These are phyloP conservation scores for Galerina sulciceps DNA, from an alignment of 768 basidiomycete genomes.

Conservation along the genomic window DNA sequence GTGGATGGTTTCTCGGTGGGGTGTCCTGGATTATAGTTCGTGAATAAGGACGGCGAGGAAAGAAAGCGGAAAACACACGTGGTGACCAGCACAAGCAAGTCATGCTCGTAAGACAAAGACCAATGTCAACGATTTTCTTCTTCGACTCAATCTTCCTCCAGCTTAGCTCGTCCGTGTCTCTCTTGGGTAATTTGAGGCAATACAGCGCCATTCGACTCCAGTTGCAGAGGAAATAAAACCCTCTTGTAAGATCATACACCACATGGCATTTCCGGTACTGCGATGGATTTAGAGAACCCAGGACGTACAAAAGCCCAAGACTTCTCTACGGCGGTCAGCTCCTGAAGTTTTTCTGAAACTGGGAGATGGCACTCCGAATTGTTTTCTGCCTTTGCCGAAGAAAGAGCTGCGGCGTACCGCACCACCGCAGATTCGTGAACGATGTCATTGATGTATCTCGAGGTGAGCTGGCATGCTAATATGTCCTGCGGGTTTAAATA, in stretches of 20 bases:
- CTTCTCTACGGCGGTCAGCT: background rate
- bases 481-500: background rate
- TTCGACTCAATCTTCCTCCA: slow-evolving; percentile 35
- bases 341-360: background rate
- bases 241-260: slow-evolving; percentile 48
- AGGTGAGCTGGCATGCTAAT: background rate
- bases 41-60: background rate
- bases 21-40: background rate
- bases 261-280: slow-evolving; percentile 30
- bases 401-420: background rate
- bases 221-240: slow-evolving; percentile 44
- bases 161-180: slow-evolving; percentile 20
- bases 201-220: slow-evolving; percentile 28
- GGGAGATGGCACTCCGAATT: background rate
- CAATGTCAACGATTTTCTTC: slow-evolving; percentile 43
- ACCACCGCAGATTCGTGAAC: background rate
- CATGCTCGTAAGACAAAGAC: slow-evolving; percentile 48
- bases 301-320: slow-evolving; percentile 34
- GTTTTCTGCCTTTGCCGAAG: background rate
- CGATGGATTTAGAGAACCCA: slow-evolving; percentile 29
- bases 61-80: slow-evolving; percentile 30
- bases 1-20: background rate
- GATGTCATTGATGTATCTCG: background rate
- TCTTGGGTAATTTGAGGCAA: slow-evolving; percentile 36
- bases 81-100: slow-evolving; percentile 45